Conservation (phyloP, 805 yeast species). For the Hanseniaspora thailandica region DNA sequence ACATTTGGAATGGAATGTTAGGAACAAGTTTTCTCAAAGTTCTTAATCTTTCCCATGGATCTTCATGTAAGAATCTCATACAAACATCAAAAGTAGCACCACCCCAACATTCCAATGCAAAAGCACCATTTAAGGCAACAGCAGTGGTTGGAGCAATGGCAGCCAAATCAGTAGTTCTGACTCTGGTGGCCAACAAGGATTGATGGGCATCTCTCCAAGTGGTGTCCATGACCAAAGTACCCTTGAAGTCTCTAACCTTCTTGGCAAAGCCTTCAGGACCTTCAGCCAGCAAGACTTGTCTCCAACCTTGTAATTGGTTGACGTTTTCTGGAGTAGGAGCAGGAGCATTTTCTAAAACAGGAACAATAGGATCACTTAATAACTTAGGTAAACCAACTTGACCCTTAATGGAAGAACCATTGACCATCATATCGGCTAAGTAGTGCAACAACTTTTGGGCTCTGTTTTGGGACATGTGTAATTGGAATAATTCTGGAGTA, state of each 20-base stretch:
- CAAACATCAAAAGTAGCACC: slow-evolving; percentile 99
- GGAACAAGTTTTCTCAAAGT: slow-evolving; percentile 82
- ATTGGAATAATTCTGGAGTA: slow-evolving; percentile 88
- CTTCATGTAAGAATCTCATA: slow-evolving; percentile 96
- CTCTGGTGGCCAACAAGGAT: slow-evolving; percentile 91
- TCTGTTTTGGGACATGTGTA: slow-evolving; percentile 91
- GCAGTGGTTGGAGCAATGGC: slow-evolving; percentile 93
- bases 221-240: slow-evolving; percentile 91
- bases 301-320: slow-evolving; percentile 51
- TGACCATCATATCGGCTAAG: slow-evolving; percentile 86
- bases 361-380: slow-evolving; percentile 60
- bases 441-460: slow-evolving; percentile 88
- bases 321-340: slow-evolving; percentile 41
- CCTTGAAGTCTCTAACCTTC: slow-evolving; percentile 71
- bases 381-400: slow-evolving; percentile 88
- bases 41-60: slow-evolving; percentile 95
- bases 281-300: slow-evolving; percentile 67
- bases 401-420: slow-evolving; percentile 92
- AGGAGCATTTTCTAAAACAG: slow-evolving; percentile 53
- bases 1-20: slow-evolving; percentile 98
- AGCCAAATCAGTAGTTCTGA: slow-evolving; percentile 81
- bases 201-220: slow-evolving; percentile 99
- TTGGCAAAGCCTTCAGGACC: slow-evolving; percentile 88
- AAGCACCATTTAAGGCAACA: slow-evolving; percentile 77
- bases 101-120: slow-evolving; percentile 99